Conservation (phyloP, 768 basidiomycete species). For the Strobilomyces confusus region DNA sequence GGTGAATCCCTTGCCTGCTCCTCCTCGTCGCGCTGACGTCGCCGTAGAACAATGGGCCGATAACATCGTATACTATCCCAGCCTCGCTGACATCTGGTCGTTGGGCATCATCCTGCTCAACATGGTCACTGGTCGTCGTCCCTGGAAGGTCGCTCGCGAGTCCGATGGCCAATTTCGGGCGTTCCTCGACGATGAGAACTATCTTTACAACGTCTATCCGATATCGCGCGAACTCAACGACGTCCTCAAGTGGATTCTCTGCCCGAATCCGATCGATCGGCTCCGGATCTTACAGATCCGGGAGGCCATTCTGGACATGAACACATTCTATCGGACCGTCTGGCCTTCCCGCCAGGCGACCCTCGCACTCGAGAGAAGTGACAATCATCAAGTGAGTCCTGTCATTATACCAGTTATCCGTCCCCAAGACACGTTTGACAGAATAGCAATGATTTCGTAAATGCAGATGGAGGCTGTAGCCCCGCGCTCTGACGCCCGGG, state of each 20-base stretch:
- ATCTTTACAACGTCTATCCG: conserved; percentile 10
- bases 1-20: conserved; percentile 37
- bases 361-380: background rate
- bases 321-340: conserved; percentile 13
- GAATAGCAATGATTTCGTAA: background rate
- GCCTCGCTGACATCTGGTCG: conserved; percentile 60
- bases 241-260: conserved; percentile 17
- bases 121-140: conserved; percentile 56
- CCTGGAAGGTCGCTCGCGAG: conserved; percentile 10
- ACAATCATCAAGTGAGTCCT: background rate
- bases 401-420: too few relatives aligned
- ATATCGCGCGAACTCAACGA: conserved; percentile 14
- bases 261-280: conserved; percentile 12
- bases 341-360: background rate
- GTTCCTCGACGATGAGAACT: conserved; percentile 15
- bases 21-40: background rate
- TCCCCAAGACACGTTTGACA: background rate
- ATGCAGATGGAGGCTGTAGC: background rate
- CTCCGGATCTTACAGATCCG: conserved; percentile 18
- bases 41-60: conserved; percentile 50
- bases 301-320: conserved; percentile 11
- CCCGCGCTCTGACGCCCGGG: background rate
- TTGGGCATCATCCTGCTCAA: conserved; percentile 80
- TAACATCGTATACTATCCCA: conserved; percentile 32
- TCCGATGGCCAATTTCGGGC: conserved; percentile 11